phyloP scores from a whole-genome alignment of 106 monocot species.

The Narthecium ossifragum region DNA sequence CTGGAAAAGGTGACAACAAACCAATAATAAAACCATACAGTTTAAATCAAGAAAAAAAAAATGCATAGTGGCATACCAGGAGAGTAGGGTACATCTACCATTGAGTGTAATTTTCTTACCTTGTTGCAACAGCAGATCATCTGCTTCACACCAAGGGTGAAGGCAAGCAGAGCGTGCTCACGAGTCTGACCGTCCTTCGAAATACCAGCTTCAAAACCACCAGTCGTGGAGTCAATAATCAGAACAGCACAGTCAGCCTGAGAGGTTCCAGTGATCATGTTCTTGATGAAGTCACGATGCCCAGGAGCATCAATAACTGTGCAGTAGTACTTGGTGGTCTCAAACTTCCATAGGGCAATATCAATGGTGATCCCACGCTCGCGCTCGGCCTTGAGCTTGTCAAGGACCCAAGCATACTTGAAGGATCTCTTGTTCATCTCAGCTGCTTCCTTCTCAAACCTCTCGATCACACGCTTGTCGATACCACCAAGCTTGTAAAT shows the following conservation, averaged over 20 bases:
- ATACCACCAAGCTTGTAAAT: conserved; percentile 67
- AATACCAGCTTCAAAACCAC: conserved; percentile 70
- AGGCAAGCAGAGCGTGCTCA: conserved; percentile 61
- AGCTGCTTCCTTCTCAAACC: conserved; percentile 61
- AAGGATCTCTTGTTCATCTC: conserved; percentile 68
- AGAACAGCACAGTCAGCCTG: conserved; percentile 56
- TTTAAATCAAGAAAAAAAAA: too few species aligned
- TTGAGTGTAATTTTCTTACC: too few species aligned
- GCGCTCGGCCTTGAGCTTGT: conserved; percentile 68
- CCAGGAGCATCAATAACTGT: conserved; percentile 57
- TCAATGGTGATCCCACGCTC: conserved; percentile 65
- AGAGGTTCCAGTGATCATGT: conserved; percentile 63
- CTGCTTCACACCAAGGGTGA: conserved; percentile 62
- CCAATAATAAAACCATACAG: too few species aligned
- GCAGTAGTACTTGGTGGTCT: conserved; percentile 61
- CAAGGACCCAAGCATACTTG: conserved; percentile 69
- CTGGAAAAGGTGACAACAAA: too few species aligned
- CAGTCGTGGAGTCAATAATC: conserved; percentile 60
- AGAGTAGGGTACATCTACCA: too few species aligned
- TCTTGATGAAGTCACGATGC: conserved; percentile 63
- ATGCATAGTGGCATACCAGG: too few species aligned
- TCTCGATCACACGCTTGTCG: conserved; percentile 75
- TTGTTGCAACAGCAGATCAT: conserved; percentile 73
- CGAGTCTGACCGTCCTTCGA: conserved; percentile 67
- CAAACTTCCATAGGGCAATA: conserved; percentile 64